phyloP scores from a whole-genome alignment of 306 rosid genomes.

The Argentina anserina region DNA sequence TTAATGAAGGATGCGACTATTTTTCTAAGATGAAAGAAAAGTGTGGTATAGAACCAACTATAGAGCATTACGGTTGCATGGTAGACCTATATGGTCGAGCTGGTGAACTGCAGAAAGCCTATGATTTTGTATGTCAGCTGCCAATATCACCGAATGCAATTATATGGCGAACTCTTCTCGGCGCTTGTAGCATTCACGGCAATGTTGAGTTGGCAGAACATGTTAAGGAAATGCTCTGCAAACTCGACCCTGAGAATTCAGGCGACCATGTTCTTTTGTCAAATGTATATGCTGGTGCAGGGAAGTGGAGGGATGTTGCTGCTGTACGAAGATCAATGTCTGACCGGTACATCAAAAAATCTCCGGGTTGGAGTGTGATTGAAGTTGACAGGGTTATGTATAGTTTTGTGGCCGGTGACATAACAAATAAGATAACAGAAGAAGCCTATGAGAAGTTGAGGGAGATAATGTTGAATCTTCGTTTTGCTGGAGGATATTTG shows the following conservation, averaged over 20 bases:
- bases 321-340: conserved; percentile 64
- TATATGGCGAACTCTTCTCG: conserved; percentile 86
- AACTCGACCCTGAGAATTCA: conserved; percentile 68
- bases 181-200: conserved; percentile 90
- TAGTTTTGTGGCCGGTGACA: conserved; percentile 68
- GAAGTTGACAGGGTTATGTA: conserved; percentile 71
- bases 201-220: conserved; percentile 59
- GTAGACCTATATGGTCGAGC: conserved; percentile 85
- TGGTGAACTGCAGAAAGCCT: conserved; percentile 67
- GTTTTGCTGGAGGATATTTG: conserved; percentile 52
- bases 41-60: conserved; percentile 53
- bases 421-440: conserved; percentile 42
- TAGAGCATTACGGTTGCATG: conserved; percentile 88
- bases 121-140: conserved; percentile 59
- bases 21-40: conserved; percentile 57
- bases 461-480: conserved; percentile 62
- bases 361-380: conserved; percentile 81
- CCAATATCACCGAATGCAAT: conserved; percentile 64
- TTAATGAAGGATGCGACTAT: conserved; percentile 54
- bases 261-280: conserved; percentile 79
- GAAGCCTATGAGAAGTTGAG: conserved; percentile 63
- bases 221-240: conserved; percentile 63
- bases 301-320: conserved; percentile 81
- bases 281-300: conserved; percentile 66
- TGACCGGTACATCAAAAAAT: conserved; percentile 48